Conservation (phyloP, 2,329 filamentous ascomycete genomes). For the Myrmaecium sp. region DNA sequence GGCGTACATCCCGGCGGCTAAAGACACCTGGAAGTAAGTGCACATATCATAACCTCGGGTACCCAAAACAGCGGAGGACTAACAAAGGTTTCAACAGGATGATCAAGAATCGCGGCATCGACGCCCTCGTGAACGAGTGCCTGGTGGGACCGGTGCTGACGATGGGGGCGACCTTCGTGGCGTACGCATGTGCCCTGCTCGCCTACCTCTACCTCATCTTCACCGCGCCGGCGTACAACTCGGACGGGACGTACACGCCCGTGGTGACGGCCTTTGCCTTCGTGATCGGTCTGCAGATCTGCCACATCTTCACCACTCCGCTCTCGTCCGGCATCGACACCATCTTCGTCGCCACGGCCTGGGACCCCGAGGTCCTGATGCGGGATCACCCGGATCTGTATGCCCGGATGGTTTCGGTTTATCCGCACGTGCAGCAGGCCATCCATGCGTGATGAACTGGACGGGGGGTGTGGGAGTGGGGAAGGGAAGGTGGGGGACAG, state of each 20-base stretch:
- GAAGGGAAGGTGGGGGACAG: too few species aligned
- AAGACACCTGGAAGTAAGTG: conserved; percentile 61
- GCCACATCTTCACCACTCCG: conserved; percentile 77
- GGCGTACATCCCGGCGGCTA: conserved; percentile 68
- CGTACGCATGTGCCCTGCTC: conserved; percentile 63
- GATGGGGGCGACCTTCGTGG: conserved; percentile 70
- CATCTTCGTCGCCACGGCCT: conserved; percentile 65
- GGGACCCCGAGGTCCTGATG: conserved; percentile 57
- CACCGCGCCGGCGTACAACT: conserved; percentile 66
- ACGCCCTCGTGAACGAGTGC: conserved; percentile 79
- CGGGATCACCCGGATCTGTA: conserved; percentile 71
- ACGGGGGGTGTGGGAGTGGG: not conserved
- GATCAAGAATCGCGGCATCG: conserved; percentile 83
- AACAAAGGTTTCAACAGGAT: conserved; percentile 30
- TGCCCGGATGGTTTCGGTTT: conserved; percentile 59
- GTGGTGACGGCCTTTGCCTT: conserved; percentile 75
- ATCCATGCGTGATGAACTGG: conserved; percentile 44
- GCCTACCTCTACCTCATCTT: conserved; percentile 77
- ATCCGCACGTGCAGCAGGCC: conserved; percentile 66
- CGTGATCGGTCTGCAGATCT: conserved; percentile 77
- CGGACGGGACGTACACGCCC: conserved; percentile 47
- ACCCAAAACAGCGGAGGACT: not conserved
- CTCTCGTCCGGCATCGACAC: conserved; percentile 80
- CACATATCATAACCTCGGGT: not conserved
- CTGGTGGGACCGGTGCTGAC: conserved; percentile 46